Percentiles rank a stretch among this genome's conserved stretches.
These are phyloP conservation scores for Hericium alpestre DNA, from an alignment of 768 basidiomycete genomes.

Conservation along the genomic window DNA sequence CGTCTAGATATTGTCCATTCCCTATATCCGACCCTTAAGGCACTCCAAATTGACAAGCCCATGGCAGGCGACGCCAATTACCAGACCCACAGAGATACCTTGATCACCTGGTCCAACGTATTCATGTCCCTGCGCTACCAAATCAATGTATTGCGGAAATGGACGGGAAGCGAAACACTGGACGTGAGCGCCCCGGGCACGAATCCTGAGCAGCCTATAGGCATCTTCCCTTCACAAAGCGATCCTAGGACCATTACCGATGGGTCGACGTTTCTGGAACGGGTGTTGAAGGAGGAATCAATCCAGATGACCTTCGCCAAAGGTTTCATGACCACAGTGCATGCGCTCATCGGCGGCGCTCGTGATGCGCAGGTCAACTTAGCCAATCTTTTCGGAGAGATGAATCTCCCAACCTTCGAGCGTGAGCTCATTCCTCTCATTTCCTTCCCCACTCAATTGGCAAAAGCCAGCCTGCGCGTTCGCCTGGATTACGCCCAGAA, in stretches of 20 bases:
- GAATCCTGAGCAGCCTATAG: constrained; percentile 44
- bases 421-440: constrained; percentile 83
- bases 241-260: constrained; percentile 41
- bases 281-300: constrained; percentile 91
- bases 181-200: constrained; percentile 79
- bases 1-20: constrained; percentile 76
- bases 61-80: constrained; percentile 55
- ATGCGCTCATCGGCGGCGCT: constrained; percentile 74
- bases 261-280: constrained; percentile 84
- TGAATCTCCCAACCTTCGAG: constrained; percentile 89
- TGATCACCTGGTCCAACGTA: constrained; percentile 89
- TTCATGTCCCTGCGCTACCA: constrained; percentile 77
- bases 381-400: constrained; percentile 62
- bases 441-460: constrained; percentile 91
- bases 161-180: constrained; percentile 89
- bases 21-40: constrained; percentile 76
- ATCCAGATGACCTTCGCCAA: constrained; percentile 91
- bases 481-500: constrained; percentile 84
- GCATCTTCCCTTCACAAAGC: constrained; percentile 12
- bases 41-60: constrained; percentile 71
- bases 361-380: constrained; percentile 81
- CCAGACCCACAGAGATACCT: constrained; percentile 75
- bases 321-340: constrained; percentile 77
- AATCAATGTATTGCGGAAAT: constrained; percentile 69
- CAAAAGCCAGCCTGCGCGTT: constrained; percentile 82